Evolutionary conservation across 169 alveolate genomes (phyloP), one percentile per base, ranked within the genome.

Genomic region (Theileria luwenshuni): DNA sequence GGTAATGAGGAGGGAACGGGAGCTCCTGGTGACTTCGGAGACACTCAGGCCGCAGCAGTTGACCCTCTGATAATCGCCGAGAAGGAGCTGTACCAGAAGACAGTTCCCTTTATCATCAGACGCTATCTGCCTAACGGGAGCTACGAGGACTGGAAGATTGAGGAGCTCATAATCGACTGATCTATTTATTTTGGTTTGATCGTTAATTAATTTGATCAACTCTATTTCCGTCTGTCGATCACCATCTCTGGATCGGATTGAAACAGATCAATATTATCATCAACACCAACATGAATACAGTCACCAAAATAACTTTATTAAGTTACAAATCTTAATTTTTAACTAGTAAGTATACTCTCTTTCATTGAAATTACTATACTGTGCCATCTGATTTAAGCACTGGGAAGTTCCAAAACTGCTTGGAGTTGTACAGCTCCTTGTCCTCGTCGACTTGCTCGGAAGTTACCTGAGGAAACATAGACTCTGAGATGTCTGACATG

Each of bases 61-160:
- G 99, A 98, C 72, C 99, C 99, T 10, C 84, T 97, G 59, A 83
- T 95, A 56, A 96, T 98, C 71, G 99, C 99, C 7, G 99, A 97
- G 83, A 94, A 94, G 92, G 99, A 98, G 94, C 94, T 98, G 59
- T 91, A 91, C 80, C 98, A 94, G 54, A 95, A 96, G 58, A 96
- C 98, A 56, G 95, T 98, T 43, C 99, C 99, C 23, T 98, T 98
- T 81, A 96, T 97, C 59, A 93, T 98, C 64, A 90, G 99, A 63
- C 92, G 99, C 75, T 98, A 96, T 90, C 94, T 97, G 45, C 99
- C 99, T 19, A 96, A 98, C 94, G 99, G 99, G 15, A 91, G 94
- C 51, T 96, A 95, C 83, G 99, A 97, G 86, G 99, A 96, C 83
- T 97, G 99, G 99, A 92, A 92, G 81, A 87, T 97, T 51, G 94